Base-by-base conservation (phyloP, 2,329 filamentous ascomycete genomes). In the Ambrosiella cleistominuta region DNA sequence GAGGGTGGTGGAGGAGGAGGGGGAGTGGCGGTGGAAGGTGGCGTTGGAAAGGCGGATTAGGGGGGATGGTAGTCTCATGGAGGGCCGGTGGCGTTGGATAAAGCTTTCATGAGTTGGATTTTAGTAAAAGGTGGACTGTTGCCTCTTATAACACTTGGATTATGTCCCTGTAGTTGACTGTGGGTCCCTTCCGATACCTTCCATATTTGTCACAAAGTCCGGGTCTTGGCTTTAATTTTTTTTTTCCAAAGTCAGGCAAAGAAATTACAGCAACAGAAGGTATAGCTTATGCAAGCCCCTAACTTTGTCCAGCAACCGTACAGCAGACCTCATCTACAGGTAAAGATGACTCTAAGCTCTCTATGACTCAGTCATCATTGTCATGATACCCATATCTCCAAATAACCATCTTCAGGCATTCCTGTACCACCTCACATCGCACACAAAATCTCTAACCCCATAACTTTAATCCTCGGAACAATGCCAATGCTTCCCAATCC, bases 11-110 rank as follows among this genome's bases (percentile, higher is more conserved):
- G 70, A 65, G 36, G 76, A 70, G 54, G 71, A 76, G 11, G 87
- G 86, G 68, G 90, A 83, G 54, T 82, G 78, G 45, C 82, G 80
- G 71, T 91, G 94, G 70, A 95, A 94, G 0, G 87, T 91, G 68
- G 80, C 89, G 71, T 89, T 82, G 65, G 77, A 67, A 66, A 95
- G 89, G 64, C 75, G 75, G 62, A 95, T 78, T 60, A 90, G 75
- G 45, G 85, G 82, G 19, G 68, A 56, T 17, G 56, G 58, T 69
- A 73, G 75, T 62, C 65, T 45, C 61, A 62, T 62, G 19, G 35
- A 9, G 66, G 55, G 58, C 8, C 9, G 17, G 38, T 5, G 19
- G 15, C 17, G 17, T 2, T 13, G 9, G 11, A 11, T 52, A 6
- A 17, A 12, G 37, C 12, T 38, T n/a, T 36, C 7, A 36, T 53